A percentile compares a stretch with the other conserved stretches of the same genome.
These are phyloP conservation scores for Diaporthe vaccinii DNA, from an alignment of 2,329 filamentous ascomycete species.

Conservation along the genomic window DNA sequence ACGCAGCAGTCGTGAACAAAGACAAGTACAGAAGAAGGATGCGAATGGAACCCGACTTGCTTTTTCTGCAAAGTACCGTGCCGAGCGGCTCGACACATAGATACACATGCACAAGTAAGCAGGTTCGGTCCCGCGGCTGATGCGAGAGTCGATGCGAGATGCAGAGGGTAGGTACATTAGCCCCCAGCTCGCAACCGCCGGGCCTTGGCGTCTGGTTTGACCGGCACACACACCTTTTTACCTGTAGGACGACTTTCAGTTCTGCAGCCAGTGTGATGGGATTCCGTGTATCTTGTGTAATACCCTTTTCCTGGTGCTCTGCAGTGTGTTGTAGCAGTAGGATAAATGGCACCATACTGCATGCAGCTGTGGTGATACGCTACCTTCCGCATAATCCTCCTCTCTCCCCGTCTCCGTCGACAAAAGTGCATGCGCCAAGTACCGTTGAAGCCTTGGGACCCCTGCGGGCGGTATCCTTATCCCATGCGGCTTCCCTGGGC, in stretches of 20 bases:
- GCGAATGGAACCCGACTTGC: not conserved
- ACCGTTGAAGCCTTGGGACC: not conserved
- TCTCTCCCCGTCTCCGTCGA: not conserved
- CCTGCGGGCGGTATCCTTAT: slow-evolving; percentile 6
- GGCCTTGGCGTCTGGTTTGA: not conserved
- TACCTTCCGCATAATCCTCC: not conserved
- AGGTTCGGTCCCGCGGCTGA: slow-evolving; percentile 6
- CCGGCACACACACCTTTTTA: not conserved
- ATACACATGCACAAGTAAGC: not conserved
- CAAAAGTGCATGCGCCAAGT: slow-evolving; percentile 10
- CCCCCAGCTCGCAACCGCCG: not conserved
- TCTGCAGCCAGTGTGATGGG: not conserved
- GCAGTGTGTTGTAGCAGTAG: not conserved
- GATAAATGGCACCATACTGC: not conserved
- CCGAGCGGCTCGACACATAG: not conserved
- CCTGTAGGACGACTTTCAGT: slow-evolving; percentile 7
- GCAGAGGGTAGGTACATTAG: slow-evolving; percentile 20
- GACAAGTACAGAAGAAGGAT: too few species aligned
- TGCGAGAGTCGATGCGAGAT: slow-evolving; percentile 9
- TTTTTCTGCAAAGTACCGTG: not conserved
- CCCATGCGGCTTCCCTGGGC: slow-evolving; percentile 17
- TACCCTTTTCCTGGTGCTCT: not conserved
- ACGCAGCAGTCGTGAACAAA: not conserved
- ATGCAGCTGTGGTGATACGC: not conserved
- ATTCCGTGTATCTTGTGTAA: not conserved